Evolutionary conservation across 106 monocot species (phyloP), one percentile per base, ranked within the genome.

Genomic region (Platanthera guangdongensis): DNA sequence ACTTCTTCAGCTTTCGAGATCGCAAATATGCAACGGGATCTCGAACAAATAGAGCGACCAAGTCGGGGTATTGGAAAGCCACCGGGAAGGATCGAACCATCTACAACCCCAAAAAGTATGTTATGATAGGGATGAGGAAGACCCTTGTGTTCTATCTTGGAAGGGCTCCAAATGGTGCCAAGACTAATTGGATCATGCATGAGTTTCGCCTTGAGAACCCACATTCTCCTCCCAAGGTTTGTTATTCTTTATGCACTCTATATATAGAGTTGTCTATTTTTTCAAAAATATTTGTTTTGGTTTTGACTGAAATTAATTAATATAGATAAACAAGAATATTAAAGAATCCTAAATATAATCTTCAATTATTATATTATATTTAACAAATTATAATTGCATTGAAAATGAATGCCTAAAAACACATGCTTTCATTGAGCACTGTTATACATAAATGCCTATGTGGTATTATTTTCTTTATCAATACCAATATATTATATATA

Each of bases 1-100:
- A 92, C 80, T 92, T 92, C 87, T 92, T 89, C 81, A 92, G 85
- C 83, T 87, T 89, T n/a, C 80, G 89, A 9, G 92, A 92, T 69
- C 82, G 92, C 8, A 92, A 92, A 48, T 92, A 92, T 52, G 79
- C 92, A 25, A 88, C 83, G 3, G 92, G 91, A 4, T 87, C 79
- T 14, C 78, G 87, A 16, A 81, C 90, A 52, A 90, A 90, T 39
- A 79, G 90, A 59, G 90, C 90, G 11, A 90, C 89, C 16, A 87
- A 80, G 72, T 78, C 86, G 0, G 89, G 89, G 8, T 87, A 90
- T 25, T 90, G 90, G 90, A 90, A 90, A 73, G 87, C 90, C 11
- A 90, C 87, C 0, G 90, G 90, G 10, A 90, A 90, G 68, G 90
- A 90, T 62, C 77, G 87, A 0, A 64, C 73, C 0, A 57, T 90